Base-by-base conservation (phyloP, 768 basidiomycete species). In the Boletus sensibilis region DNA sequence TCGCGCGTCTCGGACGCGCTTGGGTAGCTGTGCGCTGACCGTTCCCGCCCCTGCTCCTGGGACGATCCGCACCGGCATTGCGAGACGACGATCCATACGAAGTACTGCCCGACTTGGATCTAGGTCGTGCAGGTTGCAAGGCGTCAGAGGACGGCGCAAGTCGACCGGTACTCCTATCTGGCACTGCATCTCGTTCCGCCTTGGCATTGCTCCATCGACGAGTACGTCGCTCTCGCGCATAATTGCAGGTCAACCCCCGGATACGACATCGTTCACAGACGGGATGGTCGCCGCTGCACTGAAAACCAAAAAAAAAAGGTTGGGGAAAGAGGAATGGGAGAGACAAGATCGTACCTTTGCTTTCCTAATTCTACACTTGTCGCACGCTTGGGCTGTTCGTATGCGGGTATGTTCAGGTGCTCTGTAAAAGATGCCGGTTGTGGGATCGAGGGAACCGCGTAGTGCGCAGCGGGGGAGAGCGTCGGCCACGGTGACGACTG, bases 311-410 rank as follows among this genome's bases (percentile, higher is more conserved):
- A 13, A 14, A 14, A 23, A 23, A 12, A 3, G n/a, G 39, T 40
- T 3, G 12, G 39, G 11, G 11, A 5, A 20, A 39, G 20, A 13
- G 3, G 43, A 35, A 18, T 21, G 38, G 14, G 31, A 49, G 25
- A 18, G 33, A 25, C 78, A 46, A 16, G 61, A 23, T 47, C 14
- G 20, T 47, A 88, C 88, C 79, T 90, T 91, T 31, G 86, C 87
- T 68, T 90, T 91, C 48, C 87, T 73, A 1, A 76, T 77, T 14
- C 88, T 79, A 67, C 88, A 90, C 66, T 86, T 86, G 64, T 89
- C 84, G 70, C 88, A 90, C 4, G 87, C 87, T 64, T 89, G 87
- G 0, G 84, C 82, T 0, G 88, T 90, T 48, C 88, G 80, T 31
- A 87, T 71, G 0, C 87, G 79, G 1, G 85, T 80, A 54, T 85